Evolutionary conservation across 2,329 filamentous ascomycete genomes (phyloP).

Genomic region (Colletotrichum siamense): DNA sequence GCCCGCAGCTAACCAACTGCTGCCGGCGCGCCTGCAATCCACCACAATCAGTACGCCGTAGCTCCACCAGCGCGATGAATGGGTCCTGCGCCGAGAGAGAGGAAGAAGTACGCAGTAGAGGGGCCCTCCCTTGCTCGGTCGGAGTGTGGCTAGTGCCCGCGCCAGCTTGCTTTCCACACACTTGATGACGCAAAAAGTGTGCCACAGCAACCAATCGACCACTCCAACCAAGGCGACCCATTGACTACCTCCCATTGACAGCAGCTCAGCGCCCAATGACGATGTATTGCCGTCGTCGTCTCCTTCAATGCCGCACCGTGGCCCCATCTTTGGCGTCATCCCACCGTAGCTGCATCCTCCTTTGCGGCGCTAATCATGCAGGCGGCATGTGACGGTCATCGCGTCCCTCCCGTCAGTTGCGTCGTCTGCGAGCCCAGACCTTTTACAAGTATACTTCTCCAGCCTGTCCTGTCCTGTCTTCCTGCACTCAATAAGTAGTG

Average conservation of each 20-base stretch:
- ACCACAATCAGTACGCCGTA: not conserved
- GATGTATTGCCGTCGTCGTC: constrained; percentile 5
- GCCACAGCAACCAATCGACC: constrained; percentile 23
- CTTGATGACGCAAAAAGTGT: constrained; percentile 24
- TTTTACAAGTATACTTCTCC: not conserved
- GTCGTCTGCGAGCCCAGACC: not conserved
- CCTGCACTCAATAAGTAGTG: not conserved
- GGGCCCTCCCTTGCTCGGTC: not conserved
- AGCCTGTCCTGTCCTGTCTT: not conserved
- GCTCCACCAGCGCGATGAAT: not conserved
- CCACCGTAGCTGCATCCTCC: constrained; percentile 5
- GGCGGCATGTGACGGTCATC: constrained; percentile 16
- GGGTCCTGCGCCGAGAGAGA: not conserved
- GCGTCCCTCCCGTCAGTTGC: not conserved
- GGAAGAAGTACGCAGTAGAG: not conserved
- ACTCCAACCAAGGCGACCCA: not conserved
- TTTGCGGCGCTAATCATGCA: constrained; percentile 6
- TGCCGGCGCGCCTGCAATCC: not conserved
- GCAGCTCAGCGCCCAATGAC: not conserved
- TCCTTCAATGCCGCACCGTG: not conserved
- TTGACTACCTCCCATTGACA: not conserved
- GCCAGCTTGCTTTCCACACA: constrained; percentile 16
- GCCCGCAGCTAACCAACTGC: not conserved
- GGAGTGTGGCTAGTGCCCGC: constrained; percentile 23
- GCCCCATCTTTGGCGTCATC: constrained; percentile 20